Evolutionary conservation across 2,329 filamentous ascomycete species (phyloP).

Genomic region (Didymella arachidicola): DNA sequence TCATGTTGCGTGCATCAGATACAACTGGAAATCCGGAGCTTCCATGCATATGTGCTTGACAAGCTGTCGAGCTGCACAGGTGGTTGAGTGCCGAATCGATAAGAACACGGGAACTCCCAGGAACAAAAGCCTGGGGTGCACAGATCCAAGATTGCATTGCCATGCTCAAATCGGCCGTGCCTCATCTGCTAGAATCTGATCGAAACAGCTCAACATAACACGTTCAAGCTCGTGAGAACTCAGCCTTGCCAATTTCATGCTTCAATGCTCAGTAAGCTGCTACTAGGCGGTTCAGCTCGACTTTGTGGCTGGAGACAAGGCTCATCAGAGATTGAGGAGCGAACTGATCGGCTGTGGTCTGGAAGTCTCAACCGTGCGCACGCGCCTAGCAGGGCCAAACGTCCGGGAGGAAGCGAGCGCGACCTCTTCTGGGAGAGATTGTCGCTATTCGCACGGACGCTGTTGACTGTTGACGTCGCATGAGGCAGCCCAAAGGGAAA

Average conservation of each 20-base stretch:
- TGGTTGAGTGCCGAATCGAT: neutral
- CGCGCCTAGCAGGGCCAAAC: constrained; percentile 48
- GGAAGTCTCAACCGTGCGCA: constrained; percentile 38
- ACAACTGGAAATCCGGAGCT: neutral
- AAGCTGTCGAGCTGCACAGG: neutral
- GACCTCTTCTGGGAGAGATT: constrained; percentile 42
- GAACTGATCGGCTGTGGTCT: constrained; percentile 31
- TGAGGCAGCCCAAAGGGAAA: constrained; percentile 46
- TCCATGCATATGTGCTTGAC: neutral
- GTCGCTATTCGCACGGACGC: constrained; percentile 46
- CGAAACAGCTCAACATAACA: neutral
- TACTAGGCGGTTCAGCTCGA: constrained; percentile 29
- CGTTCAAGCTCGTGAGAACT: neutral
- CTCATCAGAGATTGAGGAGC: constrained; percentile 24
- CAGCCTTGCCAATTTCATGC: neutral
- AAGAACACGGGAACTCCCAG: neutral
- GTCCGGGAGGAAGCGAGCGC: constrained; percentile 52
- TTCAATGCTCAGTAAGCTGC: constrained; percentile 22
- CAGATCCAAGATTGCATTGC: constrained; percentile 3
- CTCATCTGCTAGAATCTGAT: neutral
- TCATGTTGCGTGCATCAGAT: neutral
- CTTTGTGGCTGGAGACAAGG: constrained; percentile 34
- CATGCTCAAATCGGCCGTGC: neutral
- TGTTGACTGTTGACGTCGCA: constrained; percentile 38
- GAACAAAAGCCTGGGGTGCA: constrained; percentile 2